Evolutionary conservation across 441 rosid species (phyloP), one percentile per base, ranked within the genome.

Genomic region (Geranium incanum): DNA sequence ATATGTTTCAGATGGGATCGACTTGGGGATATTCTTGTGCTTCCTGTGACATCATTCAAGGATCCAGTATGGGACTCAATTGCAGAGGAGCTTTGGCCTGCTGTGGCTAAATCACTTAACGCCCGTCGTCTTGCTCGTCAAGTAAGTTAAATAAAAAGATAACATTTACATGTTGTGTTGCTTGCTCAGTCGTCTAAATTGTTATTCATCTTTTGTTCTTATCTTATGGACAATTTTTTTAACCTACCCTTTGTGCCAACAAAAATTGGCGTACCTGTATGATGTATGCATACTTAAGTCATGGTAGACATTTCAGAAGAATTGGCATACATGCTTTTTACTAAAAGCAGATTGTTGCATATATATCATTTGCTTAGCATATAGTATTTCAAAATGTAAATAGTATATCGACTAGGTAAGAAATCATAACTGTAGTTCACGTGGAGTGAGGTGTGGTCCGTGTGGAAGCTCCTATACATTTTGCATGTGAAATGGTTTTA

Each of bases 1-100:
- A 3, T 21, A 6, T 23, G 19, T 63, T 39, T 77, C 84, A 94
- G 97, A 80, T 95, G 97, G 99, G 99, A 90, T 72, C 82, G 89
- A 59, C 88, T 92, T 71, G 97, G 96, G 68, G 93, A 94, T 83
- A 87, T 94, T 77, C 83, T 88, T 81, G 91, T 91, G 78, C 90
- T 95, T 75, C 97, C 97, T 4, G 85, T 78, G 72, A 77, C 91
- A 72, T 90, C 91, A 60, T 90, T 95, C 81, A 85, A 72, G 80
- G 97, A 95, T 83, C 93, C 88, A 71, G 70, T 81, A 33, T 92
- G 97, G 99, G 84, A 85, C 74, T 83, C 84, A 60, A 76, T 89
- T 62, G 84, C 86, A 67, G 81, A 84, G 68, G 96, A 90, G 75
- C 88, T 95, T 74, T 90, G 97, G 97, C 82, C 87, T 68, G 60